Evolutionary conservation across 2,329 filamentous ascomycete species (phyloP).

Genomic region (Emydomyces testavorans): DNA sequence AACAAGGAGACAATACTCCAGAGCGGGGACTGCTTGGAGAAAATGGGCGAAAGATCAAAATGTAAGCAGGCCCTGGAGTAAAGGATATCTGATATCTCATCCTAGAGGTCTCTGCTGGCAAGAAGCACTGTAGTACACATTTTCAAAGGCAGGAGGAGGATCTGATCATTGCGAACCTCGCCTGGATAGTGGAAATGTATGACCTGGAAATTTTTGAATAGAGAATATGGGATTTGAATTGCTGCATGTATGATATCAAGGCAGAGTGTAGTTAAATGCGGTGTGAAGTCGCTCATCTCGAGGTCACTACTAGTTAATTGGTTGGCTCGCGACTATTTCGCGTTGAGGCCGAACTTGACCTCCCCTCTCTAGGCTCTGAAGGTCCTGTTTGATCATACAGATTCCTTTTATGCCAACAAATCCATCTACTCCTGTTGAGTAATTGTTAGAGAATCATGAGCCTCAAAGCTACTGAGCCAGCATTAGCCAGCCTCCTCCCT

Average conservation of each 20-base stretch:
- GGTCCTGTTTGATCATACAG: neutral
- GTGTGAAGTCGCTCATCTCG: too few relatives aligned
- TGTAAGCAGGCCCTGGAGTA: constrained; percentile 9
- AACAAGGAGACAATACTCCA: constrained; percentile 5
- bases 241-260: too few relatives aligned
- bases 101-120: constrained; percentile 9
- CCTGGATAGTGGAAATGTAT: too few relatives aligned
- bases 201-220: too few relatives aligned
- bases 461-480: constrained; percentile 58
- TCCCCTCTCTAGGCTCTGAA: neutral
- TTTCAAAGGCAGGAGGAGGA: too few relatives aligned
- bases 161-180: too few relatives aligned
- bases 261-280: too few relatives aligned
- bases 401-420: neutral
- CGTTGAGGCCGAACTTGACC: neutral
- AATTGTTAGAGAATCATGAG: constrained; percentile 44
- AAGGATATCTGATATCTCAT: constrained; percentile 11
- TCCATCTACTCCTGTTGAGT: neutral
- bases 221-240: too few relatives aligned
- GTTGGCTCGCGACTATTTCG: neutral
- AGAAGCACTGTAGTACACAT: too few relatives aligned
- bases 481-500: constrained; percentile 61
- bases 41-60: constrained; percentile 6
- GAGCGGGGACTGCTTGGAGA: neutral
- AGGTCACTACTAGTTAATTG: too few relatives aligned